phyloP scores from a whole-genome alignment of 106 monocot genomes.

The Apostasia shenzhenica region DNA sequence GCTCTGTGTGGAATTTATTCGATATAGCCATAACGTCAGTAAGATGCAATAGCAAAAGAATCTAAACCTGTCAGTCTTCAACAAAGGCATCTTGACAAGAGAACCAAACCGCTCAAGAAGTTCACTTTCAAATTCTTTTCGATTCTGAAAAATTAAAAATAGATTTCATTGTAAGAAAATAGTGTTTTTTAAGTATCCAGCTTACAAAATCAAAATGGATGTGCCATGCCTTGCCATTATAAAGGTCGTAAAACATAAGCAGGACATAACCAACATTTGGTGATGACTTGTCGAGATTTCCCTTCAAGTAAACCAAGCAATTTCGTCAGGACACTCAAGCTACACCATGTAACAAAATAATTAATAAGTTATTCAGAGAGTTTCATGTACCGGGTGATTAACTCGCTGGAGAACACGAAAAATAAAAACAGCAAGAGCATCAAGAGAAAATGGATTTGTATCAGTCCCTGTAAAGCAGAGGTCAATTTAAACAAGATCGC shows the following conservation, averaged over 20 bases:
- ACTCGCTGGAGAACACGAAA: slow-evolving; percentile 90
- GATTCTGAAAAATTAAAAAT: slow-evolving; percentile 38
- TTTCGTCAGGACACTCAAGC: slow-evolving; percentile 4
- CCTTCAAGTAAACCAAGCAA: slow-evolving; percentile 28
- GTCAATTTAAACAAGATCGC: too few species aligned
- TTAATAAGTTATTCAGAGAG: neutral
- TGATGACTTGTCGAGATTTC: slow-evolving; percentile 85
- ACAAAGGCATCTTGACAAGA: slow-evolving; percentile 87
- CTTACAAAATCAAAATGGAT: neutral
- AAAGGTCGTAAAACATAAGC: slow-evolving; percentile 94
- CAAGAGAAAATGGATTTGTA: slow-evolving; percentile 94
- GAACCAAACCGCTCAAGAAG: slow-evolving; percentile 77
- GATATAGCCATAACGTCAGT: too few species aligned
- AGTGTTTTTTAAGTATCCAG: neutral
- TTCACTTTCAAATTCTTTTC: slow-evolving; percentile 86
- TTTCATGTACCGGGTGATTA: slow-evolving; percentile 76
- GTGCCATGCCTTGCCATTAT: slow-evolving; percentile 84
- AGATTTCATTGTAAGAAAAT: neutral
- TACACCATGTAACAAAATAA: neutral
- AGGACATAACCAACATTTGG: slow-evolving; percentile 94
- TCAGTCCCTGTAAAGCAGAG: slow-evolving; percentile 51
- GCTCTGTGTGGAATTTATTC: too few species aligned
- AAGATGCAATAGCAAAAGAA: neutral
- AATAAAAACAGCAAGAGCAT: slow-evolving; percentile 94
- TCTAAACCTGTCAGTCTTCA: slow-evolving; percentile 76